Evolutionary conservation across 805 yeast genomes (phyloP).

Genomic region (Kodamaea sagamina): DNA sequence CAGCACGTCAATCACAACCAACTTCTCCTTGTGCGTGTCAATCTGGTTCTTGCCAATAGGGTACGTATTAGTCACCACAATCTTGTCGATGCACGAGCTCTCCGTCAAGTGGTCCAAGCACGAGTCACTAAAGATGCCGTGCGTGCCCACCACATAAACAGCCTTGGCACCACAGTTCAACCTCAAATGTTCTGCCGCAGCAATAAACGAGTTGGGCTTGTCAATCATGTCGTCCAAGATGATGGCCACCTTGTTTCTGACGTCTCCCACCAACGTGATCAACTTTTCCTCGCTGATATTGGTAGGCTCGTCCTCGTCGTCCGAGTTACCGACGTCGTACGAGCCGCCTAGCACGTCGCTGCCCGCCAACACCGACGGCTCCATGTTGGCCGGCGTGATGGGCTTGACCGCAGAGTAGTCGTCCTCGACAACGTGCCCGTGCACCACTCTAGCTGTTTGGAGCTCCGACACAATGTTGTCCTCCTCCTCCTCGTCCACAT

Average conservation of each 20-base stretch:
- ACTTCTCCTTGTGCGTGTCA: slow-evolving; percentile 57
- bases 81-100: slow-evolving; percentile 81
- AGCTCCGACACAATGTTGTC: slow-evolving; percentile 74
- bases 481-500: slow-evolving; percentile 59
- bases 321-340: slow-evolving; percentile 78
- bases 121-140: slow-evolving; percentile 88
- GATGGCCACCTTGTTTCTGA: slow-evolving; percentile 86
- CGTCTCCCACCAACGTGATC: slow-evolving; percentile 96
- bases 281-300: slow-evolving; percentile 71
- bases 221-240: slow-evolving; percentile 97
- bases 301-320: slow-evolving; percentile 79
- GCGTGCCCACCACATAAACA: slow-evolving; percentile 91
- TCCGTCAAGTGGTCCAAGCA: slow-evolving; percentile 78
- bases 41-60: slow-evolving; percentile 73
- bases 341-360: slow-evolving; percentile 76
- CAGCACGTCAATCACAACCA: slow-evolving; percentile 88
- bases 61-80: slow-evolving; percentile 94
- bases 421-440: slow-evolving; percentile 96
- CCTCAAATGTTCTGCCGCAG: slow-evolving; percentile 97
- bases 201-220: slow-evolving; percentile 88
- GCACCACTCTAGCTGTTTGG: slow-evolving; percentile 93
- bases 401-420: slow-evolving; percentile 42
- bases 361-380: slow-evolving; percentile 22
- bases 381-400: slow-evolving; percentile 21
- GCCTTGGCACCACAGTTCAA: slow-evolving; percentile 94